phyloP scores from a whole-genome alignment of 2,329 filamentous ascomycete genomes.

The Diaporthe capsici region DNA sequence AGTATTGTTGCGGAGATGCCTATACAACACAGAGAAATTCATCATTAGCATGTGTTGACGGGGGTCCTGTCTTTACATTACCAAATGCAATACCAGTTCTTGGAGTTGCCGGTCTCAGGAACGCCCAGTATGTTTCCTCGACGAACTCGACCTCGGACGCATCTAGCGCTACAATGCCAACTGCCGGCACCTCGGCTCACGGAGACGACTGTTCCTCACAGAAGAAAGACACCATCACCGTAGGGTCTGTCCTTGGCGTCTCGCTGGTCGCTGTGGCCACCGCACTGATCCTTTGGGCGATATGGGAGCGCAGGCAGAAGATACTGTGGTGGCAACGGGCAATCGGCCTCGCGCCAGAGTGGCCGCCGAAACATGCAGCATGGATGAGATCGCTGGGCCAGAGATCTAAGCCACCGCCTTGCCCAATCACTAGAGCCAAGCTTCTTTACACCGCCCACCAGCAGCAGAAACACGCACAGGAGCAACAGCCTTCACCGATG shows the following conservation, averaged over 20 bases:
- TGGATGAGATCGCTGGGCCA: neutral
- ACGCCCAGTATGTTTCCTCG: neutral
- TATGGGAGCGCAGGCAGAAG: slow-evolving; percentile 35
- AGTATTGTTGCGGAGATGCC: slow-evolving; percentile 28
- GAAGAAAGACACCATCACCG: neutral
- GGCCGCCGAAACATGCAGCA: neutral
- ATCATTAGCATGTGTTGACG: slow-evolving; percentile 19
- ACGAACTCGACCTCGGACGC: neutral
- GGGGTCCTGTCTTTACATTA: neutral
- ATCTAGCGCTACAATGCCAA: neutral
- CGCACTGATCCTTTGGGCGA: neutral
- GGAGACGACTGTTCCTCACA: neutral
- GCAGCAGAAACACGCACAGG: neutral
- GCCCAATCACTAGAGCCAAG: neutral
- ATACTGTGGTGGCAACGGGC: slow-evolving; percentile 19
- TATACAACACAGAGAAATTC: slow-evolving; percentile 7
- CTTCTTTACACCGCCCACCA: neutral
- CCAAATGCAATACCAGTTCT: neutral
- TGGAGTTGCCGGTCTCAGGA: slow-evolving; percentile 24
- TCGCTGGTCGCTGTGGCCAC: neutral
- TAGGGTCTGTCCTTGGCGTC: neutral
- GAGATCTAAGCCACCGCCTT: neutral
- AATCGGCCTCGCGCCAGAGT: neutral
- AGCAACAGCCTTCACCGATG: neutral
- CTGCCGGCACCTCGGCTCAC: neutral